Evolutionary conservation across 805 yeast genomes (phyloP), one percentile per base, ranked within the genome.

Genomic region (Lachancea thermotolerans): DNA sequence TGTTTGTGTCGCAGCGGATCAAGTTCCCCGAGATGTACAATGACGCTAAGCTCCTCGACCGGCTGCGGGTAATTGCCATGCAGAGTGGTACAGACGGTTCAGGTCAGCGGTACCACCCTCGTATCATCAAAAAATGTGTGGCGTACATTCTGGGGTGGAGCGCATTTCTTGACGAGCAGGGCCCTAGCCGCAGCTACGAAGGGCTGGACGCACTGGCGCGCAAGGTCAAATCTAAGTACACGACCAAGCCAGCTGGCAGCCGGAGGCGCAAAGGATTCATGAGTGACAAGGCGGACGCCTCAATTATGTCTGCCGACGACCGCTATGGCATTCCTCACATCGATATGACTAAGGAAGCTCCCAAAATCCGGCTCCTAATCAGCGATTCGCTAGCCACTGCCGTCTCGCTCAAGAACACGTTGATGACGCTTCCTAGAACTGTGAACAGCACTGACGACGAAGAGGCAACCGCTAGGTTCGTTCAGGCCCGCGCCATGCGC

Each of bases 311-410:
- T 17, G 55, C 57, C 5, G 66, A 60, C 42, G 54, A 50, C 35
- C 32, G 53, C 57, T 83, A 68, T 60, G 68, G 73, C 49, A 82
- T 84, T 39, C 91, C 93, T 2, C 76, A 71, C 51, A 81, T 85
- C 53, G 76, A 85, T 60, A 68, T 86, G 52, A 72, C 69, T 41
- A 77, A 79, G 49, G 95, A 85, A 56, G 78, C 80, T 1, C 90
- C 95, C 15, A 79, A 74, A 59, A 83, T 91, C 49, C 71, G 79
- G 46, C 65, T 73, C 25, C 66, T 82, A 5, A 75, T 90, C 40
- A 86, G 95, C 1, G 83, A 85, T 46, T 80, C 95, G 15, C 78
- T 85, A 45, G 77, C 87, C 4, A 75, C 82, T 9, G 77, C 95
- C 5, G 82, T 89, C 1, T 77, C 81, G 15, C 70, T 93, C 53